Conservation (phyloP, 225 moss, liverwort and hornwort species). For the Polytrichum commune region DNA sequence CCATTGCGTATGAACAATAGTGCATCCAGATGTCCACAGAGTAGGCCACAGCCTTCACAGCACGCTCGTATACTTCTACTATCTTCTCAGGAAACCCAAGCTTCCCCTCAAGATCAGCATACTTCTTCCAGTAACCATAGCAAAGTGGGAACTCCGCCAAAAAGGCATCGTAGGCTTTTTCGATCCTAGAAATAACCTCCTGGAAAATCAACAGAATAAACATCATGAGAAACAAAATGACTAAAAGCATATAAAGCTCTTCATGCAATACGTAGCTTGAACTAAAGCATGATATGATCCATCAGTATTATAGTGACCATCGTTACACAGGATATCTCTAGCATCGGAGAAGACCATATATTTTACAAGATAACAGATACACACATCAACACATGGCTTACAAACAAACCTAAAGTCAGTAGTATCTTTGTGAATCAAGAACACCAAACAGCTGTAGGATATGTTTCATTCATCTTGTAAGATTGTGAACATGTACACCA, state of each 20-base stretch:
- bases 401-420: too few species aligned
- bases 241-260: background rate
- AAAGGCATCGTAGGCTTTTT: conserved; percentile 80
- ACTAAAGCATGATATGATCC: background rate
- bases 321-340: too few species aligned
- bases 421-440: too few species aligned
- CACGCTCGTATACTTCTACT: conserved; percentile 79
- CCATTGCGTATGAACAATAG: conserved; percentile 77
- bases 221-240: background rate
- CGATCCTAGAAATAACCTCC: conserved; percentile 67
- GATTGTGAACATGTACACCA: too few species aligned
- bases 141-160: conserved; percentile 89
- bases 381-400: background rate
- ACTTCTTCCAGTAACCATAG: conserved; percentile 99
- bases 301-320: too few species aligned
- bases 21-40: conserved; percentile 99
- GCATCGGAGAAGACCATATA: background rate
- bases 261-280: conserved; percentile 9
- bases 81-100: conserved; percentile 74
- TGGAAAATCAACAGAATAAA: conserved; percentile 13
- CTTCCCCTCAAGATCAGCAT: conserved; percentile 79
- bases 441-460: too few species aligned
- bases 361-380: conserved; percentile 6
- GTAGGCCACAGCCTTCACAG: conserved; percentile 86
- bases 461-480: too few species aligned